phyloP scores from a whole-genome alignment of 2,329 filamentous ascomycete genomes.

The Domatiomyces catenatus region DNA sequence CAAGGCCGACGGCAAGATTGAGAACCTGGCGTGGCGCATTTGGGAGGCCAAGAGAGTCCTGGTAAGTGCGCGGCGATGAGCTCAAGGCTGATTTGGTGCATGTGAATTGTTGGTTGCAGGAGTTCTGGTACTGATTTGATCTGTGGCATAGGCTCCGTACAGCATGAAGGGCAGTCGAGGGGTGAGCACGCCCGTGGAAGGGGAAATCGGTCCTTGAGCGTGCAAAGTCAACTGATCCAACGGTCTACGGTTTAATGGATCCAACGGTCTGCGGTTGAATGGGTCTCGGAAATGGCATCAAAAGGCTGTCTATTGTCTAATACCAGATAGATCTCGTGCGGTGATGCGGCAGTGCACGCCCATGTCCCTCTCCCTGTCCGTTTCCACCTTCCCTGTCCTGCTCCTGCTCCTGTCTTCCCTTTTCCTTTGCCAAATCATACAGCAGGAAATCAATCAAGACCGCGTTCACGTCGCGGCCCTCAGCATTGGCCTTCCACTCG shows the following conservation, averaged over 20 bases:
- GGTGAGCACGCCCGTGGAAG: conserved; percentile 39
- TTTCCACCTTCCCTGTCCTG: neutral
- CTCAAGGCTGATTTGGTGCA: neutral
- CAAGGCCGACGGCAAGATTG: conserved; percentile 75
- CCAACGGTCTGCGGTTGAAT: neutral
- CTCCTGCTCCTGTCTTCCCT: conserved; percentile 26
- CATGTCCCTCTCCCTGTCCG: neutral
- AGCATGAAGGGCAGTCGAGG: conserved; percentile 54
- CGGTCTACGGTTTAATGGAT: too few species aligned
- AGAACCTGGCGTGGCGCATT: conserved; percentile 83
- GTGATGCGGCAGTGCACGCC: conserved; percentile 25
- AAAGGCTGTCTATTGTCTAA: conserved; percentile 5
- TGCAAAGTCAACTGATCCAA: too few species aligned
- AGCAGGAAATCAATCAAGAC: conserved; percentile 94
- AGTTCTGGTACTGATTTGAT: neutral
- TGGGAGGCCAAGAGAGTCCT: conserved; percentile 91
- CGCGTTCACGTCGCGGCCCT: conserved; percentile 46
- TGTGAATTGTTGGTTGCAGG: neutral
- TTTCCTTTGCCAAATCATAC: conserved; percentile 86
- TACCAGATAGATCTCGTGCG: conserved; percentile 17
- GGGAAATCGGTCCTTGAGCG: neutral
- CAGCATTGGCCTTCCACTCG: conserved; percentile 1
- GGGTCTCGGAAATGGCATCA: neutral
- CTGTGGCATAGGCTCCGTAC: conserved; percentile 44
- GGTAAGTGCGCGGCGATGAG: conserved; percentile 38